Evolutionary conservation across 805 yeast species (phyloP), one percentile per base, ranked within the genome.

Genomic region (Yarrowia divulgata): DNA sequence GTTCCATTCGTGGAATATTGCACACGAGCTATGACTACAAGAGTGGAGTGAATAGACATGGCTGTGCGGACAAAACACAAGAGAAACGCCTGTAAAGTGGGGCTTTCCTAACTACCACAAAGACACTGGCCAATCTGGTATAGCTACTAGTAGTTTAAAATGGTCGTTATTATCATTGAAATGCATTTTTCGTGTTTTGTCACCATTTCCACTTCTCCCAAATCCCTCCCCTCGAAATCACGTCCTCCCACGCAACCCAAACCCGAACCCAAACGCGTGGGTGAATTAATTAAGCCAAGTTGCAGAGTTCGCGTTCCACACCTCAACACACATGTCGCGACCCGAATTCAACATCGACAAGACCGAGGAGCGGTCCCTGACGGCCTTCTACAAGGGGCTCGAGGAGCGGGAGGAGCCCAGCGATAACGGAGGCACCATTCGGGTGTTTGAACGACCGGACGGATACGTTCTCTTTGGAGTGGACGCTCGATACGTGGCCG

Each of bases 401-500:
- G 49, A 48, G 34, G 14, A 58, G 48, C 16, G 66, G 8, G 62
- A 34, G 54, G 63, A 43, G n/a, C 63, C 37, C 55, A 46, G 71
- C 34, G 54, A 68, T n/a, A 29, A 39, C 12, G 67, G 70, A 34
- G 52, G 70, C 34, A 67, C 55, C 42, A 70, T 94, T 29, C 84
- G 97, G 54, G 80, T 92, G n/a, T 89, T 90, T 55, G 97, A 93
- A 76, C 86, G 88, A 71, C 88, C 88, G 55, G 97, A 91, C 71
- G 93, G 91, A 77, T 95, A 88, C 78, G 87, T 90, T 2, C 88
- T 87, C 0, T 82, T 92, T 23, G 87, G 86, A 8, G 86, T 85
- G 3, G 97, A 94, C 77, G 97, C 98, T 4, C 82, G 83, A 54
- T 83, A 87, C 69, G 90, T 92, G 37, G 97, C 98, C 3, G 96